Evolutionary conservation across 2,329 filamentous ascomycete species (phyloP).

Genomic region (Penicillium occitanis): DNA sequence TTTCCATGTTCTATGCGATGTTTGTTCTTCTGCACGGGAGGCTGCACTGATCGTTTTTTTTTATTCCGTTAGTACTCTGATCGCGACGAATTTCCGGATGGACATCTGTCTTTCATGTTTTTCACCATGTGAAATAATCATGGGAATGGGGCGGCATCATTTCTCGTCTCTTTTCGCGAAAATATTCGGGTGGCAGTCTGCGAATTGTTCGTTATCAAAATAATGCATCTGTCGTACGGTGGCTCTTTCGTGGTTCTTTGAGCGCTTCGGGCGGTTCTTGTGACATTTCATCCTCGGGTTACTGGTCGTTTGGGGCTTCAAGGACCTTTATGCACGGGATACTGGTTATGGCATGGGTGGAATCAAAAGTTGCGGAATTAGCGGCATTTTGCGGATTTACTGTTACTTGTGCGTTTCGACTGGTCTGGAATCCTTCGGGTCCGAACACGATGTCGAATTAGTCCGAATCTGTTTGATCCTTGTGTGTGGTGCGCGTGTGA

Average conservation of each 20-base stretch:
- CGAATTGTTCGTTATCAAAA: slow-evolving; percentile 16
- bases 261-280: slow-evolving; percentile 23
- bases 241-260: slow-evolving; percentile 22
- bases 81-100: background rate
- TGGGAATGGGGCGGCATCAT: slow-evolving; percentile 16
- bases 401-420: slow-evolving; percentile 17
- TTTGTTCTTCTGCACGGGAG: slow-evolving; percentile 9
- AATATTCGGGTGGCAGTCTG: slow-evolving; percentile 21
- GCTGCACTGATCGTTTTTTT: slow-evolving; percentile 11
- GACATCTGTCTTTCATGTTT: slow-evolving; percentile 4
- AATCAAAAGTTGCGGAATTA: slow-evolving; percentile 22
- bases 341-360: slow-evolving; percentile 23
- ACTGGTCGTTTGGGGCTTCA: slow-evolving; percentile 20
- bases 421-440: background rate
- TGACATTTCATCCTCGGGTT: slow-evolving; percentile 21
- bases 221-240: slow-evolving; percentile 22
- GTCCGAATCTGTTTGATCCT: background rate
- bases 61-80: slow-evolving; percentile 1
- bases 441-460: slow-evolving; percentile 3
- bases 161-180: slow-evolving; percentile 10
- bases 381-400: slow-evolving; percentile 22
- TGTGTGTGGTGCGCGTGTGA: slow-evolving; percentile 16
- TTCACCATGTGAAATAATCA: background rate
- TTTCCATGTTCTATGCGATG: slow-evolving; percentile 16
- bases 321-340: slow-evolving; percentile 21